Conservation (phyloP, 768 basidiomycete genomes). For the Paxillus rubicundulus region DNA sequence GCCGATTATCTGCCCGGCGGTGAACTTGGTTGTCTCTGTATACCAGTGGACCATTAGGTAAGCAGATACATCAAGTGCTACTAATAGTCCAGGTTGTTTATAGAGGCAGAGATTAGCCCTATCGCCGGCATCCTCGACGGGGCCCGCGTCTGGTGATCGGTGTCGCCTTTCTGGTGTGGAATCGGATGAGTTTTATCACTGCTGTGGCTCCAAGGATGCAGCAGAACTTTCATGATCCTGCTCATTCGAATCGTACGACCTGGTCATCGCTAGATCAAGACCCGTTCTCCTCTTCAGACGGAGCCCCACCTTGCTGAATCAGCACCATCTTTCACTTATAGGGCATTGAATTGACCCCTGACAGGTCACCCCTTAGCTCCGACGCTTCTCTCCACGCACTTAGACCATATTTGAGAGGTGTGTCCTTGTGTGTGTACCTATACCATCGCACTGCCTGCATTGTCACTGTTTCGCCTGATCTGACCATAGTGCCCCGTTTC, state of each 20-base stretch:
- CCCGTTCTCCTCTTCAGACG: neutral
- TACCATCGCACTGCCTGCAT: neutral
- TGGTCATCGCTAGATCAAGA: neutral
- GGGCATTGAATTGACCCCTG: neutral
- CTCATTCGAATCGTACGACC: neutral
- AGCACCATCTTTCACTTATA: neutral
- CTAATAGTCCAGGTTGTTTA: too few species aligned
- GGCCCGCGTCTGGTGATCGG: conserved; percentile 10
- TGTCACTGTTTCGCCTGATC: neutral
- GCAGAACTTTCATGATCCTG: neutral
- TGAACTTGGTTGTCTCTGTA: neutral
- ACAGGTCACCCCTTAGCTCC: neutral
- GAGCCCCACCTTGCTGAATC: too few species aligned
- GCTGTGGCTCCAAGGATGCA: neutral
- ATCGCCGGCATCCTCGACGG: conserved; percentile 16
- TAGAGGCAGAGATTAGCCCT: conserved; percentile 2
- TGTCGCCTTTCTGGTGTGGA: conserved; percentile 18
- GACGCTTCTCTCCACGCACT: conserved; percentile 8
- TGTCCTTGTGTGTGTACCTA: neutral
- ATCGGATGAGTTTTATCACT: neutral
- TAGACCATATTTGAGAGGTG: neutral
- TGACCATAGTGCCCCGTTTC: neutral
- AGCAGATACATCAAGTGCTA: neutral
- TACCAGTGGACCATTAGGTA: neutral
- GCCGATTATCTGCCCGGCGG: neutral